Evolutionary conservation across 257 asterid species (phyloP).

Genomic region (Capsicum rhomboideum): DNA sequence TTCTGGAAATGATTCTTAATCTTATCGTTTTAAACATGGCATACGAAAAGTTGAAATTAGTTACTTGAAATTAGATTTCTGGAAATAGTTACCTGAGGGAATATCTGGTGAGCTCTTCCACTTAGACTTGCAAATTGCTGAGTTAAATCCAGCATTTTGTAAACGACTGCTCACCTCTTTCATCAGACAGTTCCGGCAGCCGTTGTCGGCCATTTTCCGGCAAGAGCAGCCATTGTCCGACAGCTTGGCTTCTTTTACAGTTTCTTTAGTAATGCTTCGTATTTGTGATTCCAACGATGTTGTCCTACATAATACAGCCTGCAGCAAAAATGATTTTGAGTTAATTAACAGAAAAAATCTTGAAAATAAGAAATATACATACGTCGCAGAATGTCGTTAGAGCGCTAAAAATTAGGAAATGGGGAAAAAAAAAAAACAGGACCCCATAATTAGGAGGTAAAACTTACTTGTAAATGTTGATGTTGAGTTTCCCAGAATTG

Average conservation of each 20-base stretch:
- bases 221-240: conserved; percentile 34
- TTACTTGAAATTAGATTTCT: no score
- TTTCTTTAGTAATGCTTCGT: conserved; percentile 48
- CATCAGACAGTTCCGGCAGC: conserved; percentile 78
- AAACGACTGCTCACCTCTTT: conserved; percentile 54
- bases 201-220: conserved; percentile 20
- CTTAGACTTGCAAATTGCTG: conserved; percentile 86
- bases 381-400: background rate
- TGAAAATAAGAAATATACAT: background rate
- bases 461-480: conserved; percentile 58
- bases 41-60: no score
- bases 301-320: conserved; percentile 69
- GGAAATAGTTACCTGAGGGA: conserved; percentile 53
- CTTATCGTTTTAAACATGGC: no score
- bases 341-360: background rate
- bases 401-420: background rate
- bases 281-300: conserved; percentile 64
- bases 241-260: conserved; percentile 36
- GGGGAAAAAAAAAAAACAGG: no score
- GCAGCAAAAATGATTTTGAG: background rate
- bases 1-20: no score
- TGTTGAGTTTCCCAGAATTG: conserved; percentile 70
- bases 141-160: conserved; percentile 47
- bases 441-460: no score
- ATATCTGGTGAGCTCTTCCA: conserved; percentile 75